A percentile compares a stretch with the other conserved stretches of the same genome.
Evolutionary conservation across 1,139 yeast species (phyloP).

Genomic region (Pichia inconspicua): DNA sequence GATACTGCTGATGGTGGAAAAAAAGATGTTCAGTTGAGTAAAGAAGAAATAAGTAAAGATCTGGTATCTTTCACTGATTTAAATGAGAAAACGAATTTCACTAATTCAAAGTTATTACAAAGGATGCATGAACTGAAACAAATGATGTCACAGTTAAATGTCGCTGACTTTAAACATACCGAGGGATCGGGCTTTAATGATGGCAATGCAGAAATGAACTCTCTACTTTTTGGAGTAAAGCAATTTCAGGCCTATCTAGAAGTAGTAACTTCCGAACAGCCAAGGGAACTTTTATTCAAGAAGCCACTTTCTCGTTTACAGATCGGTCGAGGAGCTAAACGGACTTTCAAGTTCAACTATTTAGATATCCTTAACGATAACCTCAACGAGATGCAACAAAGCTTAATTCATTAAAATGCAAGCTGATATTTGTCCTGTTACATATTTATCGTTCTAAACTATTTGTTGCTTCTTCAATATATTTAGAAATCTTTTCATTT

Average conservation of each 20-base stretch:
- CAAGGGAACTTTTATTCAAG: constrained; percentile 25
- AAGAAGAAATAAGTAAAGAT: constrained; percentile 11
- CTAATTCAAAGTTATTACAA: constrained; percentile 11
- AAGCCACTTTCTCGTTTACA: constrained; percentile 18
- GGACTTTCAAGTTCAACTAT: constrained; percentile 20
- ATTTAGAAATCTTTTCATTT: constrained; percentile 7
- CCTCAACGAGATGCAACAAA: constrained; percentile 14
- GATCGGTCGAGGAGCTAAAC: constrained; percentile 1
- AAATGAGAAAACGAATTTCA: constrained; percentile 11
- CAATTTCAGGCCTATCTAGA: constrained; percentile 37
- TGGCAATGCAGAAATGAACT: constrained; percentile 29
- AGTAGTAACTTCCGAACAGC: constrained; percentile 30
- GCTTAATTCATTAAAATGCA: background rate
- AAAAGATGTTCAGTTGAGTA: constrained; percentile 22
- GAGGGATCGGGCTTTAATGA: constrained; percentile 16
- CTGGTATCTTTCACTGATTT: constrained; percentile 9
- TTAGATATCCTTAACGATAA: constrained; percentile 28
- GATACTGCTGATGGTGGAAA: background rate
- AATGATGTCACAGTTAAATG: constrained; percentile 18
- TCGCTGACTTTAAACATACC: constrained; percentile 19
- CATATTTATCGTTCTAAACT: background rate
- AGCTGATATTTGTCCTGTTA: background rate
- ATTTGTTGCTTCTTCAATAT: constrained; percentile 1
- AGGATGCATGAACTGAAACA: constrained; percentile 16
- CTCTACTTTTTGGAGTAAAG: constrained; percentile 33